Evolutionary conservation across 2,329 filamentous ascomycete species (phyloP), one percentile per base, ranked within the genome.

Genomic region (Aureobasidium subglaciale): DNA sequence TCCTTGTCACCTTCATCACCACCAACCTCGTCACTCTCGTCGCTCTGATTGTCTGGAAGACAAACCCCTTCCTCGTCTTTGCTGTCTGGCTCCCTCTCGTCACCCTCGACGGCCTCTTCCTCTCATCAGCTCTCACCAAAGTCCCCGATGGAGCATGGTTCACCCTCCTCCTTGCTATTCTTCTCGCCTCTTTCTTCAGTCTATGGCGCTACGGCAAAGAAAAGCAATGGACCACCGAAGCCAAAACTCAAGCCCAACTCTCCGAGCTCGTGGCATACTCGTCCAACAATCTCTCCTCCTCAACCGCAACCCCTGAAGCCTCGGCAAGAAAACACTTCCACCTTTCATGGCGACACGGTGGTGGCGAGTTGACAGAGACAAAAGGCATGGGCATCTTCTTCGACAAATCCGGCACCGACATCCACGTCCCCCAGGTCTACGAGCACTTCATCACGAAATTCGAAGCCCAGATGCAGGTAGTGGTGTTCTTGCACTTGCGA

Each of bases 191-290:
- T 40, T 69, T 90, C 40, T 87, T 91, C 64, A 75, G 89, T 2
- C 76, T 90, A 10, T 91, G 87, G 87, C 80, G 87, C 29, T 91
- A 83, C 63, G 87, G 87, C 15, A 90, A 91, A 67, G 86, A 90
- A 64, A 78, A 82, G 58, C 87, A 91, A 65, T 91, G 87, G 87
- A 71, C 71, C 6, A 82, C 86, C 2, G 87, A 91, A 70, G 76
- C 78, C 1, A 74, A 78, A 56, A 85, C 89, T 61, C 76, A 77
- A 4, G 74, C 83, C 55, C 73, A 75, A 40, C 75, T 76, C 4
- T 76, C 71, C 5, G 71, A 74, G 32, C 73, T 75, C 59, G 71
- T 75, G 50, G 43, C 22, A 15, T 49, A 56, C 27, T 48, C 54
- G 0, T 16, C 29, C 27, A 46, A 56, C 25, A 63, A 24, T 59